These are phyloP conservation scores for Curvularia spicifera DNA, from an alignment of 2,329 filamentous ascomycete species.

Conservation along the genomic window DNA sequence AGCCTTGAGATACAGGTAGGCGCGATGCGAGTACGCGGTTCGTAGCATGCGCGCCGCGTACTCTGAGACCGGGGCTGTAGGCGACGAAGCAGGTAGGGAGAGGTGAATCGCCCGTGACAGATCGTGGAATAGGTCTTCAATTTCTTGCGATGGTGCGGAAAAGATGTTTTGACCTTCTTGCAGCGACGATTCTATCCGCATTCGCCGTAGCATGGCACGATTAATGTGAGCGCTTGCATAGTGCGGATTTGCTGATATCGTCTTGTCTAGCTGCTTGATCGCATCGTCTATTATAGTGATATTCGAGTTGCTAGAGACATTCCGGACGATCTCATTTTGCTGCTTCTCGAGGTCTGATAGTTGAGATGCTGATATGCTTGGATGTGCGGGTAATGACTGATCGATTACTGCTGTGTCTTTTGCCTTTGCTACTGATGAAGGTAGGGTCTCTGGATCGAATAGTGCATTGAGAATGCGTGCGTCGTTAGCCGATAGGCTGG, in stretches of 20 bases:
- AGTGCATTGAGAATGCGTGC: constrained; percentile 47
- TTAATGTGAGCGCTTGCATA: constrained; percentile 80
- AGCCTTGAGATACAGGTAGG: constrained; percentile 50
- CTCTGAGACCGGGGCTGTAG: constrained; percentile 62
- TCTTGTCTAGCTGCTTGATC: constrained; percentile 55
- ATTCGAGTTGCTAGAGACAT: constrained; percentile 26
- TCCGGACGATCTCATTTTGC: constrained; percentile 54
- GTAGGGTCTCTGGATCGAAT: constrained; percentile 51
- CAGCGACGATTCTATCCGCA: constrained; percentile 57
- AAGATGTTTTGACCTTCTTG: constrained; percentile 21
- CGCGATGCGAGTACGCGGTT: constrained; percentile 74
- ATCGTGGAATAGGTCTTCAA: constrained; percentile 42
- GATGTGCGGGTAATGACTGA: constrained; percentile 49
- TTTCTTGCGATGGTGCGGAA: constrained; percentile 14
- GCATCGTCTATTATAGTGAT: constrained; percentile 23
- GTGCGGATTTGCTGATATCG: constrained; percentile 65
- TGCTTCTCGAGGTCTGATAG: constrained; percentile 51
- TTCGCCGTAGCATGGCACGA: constrained; percentile 69
- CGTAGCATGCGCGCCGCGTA: constrained; percentile 70
- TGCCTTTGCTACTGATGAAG: constrained; percentile 59
- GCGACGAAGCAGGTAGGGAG: constrained; percentile 52
- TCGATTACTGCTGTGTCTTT: constrained; percentile 53
- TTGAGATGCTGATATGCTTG: constrained; percentile 47
- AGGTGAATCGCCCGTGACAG: constrained; percentile 61
- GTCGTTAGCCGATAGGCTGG: constrained; percentile 46